phyloP scores from a whole-genome alignment of 2,329 filamentous ascomycete species.

The Xylariaceae sp. region DNA sequence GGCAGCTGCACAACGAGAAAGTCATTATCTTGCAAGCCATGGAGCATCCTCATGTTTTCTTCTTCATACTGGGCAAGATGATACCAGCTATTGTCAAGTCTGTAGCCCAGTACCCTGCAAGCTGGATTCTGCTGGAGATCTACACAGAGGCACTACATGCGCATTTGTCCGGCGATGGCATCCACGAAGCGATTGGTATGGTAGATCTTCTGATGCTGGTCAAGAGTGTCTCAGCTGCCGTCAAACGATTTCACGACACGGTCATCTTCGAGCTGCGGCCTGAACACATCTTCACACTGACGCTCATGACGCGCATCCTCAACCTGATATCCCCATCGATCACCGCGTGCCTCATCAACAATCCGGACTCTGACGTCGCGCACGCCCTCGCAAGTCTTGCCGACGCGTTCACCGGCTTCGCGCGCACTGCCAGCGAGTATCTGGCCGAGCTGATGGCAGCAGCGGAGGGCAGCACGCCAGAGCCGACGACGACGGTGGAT shows the following conservation, averaged over 20 bases:
- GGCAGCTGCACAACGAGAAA: conserved; percentile 39
- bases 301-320: conserved; percentile 15
- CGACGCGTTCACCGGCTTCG: conserved; percentile 18
- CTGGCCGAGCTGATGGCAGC: conserved; percentile 10
- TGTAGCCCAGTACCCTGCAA: conserved; percentile 24
- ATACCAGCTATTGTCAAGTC: conserved; percentile 44
- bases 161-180: conserved; percentile 25
- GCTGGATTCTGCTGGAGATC: conserved; percentile 43
- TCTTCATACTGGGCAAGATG: conserved; percentile 45
- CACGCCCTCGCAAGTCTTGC: conserved; percentile 9
- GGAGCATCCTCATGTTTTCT: conserved; percentile 34
- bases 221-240: conserved; percentile 20
- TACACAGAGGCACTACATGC: conserved; percentile 37
- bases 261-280: conserved; percentile 10
- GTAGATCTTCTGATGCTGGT: conserved; percentile 26
- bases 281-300: conserved; percentile 18
- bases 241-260: conserved; percentile 18
- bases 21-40: conserved; percentile 41
- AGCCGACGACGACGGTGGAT: conserved; percentile 7
- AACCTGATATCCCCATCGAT: conserved; percentile 24
- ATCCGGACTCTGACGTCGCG: conserved; percentile 11
- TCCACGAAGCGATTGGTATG: conserved; percentile 31
- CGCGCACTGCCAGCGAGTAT: conserved; percentile 14
- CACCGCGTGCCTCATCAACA: conserved; percentile 19
- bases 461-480: conserved; percentile 1